A percentile compares a stretch with the other conserved stretches of the same genome.
Conservation (phyloP, 1,139 yeast species). For the Blastobotrys aristatus region DNA sequence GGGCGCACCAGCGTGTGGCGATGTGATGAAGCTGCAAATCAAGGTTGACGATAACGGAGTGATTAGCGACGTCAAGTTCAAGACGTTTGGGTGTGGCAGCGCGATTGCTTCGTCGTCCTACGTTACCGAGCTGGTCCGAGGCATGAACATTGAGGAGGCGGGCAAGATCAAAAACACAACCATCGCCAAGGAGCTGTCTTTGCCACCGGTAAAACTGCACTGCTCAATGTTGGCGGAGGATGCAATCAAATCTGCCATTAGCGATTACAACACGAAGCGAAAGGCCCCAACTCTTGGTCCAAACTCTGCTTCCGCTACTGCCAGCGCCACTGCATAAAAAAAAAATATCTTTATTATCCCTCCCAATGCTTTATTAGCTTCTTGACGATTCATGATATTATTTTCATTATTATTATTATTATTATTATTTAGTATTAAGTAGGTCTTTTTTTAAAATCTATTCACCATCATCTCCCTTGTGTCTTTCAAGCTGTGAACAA, state of each 20-base stretch:
- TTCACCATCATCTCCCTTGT: no score
- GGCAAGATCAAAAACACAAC: conserved; percentile 83
- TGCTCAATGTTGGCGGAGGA: conserved; percentile 99
- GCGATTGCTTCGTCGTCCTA: conserved; percentile 95
- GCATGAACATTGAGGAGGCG: conserved; percentile 93
- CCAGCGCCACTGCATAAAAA: conserved; percentile 8
- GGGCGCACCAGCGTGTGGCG: conserved; percentile 98
- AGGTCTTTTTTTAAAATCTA: no score
- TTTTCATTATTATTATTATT: no score
- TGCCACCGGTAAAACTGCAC: conserved; percentile 96
- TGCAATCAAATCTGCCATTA: conserved; percentile 94
- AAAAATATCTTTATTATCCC: no score
- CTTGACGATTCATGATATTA: no score
- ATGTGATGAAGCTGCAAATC: conserved; percentile 95
- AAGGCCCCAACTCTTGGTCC: conserved; percentile 37
- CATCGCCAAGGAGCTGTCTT: conserved; percentile 85
- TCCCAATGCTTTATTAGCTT: no score
- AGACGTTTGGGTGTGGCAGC: conserved; percentile 97
- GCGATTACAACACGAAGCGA: conserved; percentile 80
- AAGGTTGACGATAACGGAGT: conserved; percentile 88
- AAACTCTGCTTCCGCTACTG: conserved; percentile 21
- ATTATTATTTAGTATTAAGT: no score
- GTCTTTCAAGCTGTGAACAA: no score
- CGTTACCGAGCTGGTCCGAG: conserved; percentile 92
- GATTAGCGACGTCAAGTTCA: conserved; percentile 91